Percentiles rank a stretch among this genome's conserved stretches.
Evolutionary conservation across 2,329 filamentous ascomycete genomes (phyloP).

Genomic region (Neonectria faginata): DNA sequence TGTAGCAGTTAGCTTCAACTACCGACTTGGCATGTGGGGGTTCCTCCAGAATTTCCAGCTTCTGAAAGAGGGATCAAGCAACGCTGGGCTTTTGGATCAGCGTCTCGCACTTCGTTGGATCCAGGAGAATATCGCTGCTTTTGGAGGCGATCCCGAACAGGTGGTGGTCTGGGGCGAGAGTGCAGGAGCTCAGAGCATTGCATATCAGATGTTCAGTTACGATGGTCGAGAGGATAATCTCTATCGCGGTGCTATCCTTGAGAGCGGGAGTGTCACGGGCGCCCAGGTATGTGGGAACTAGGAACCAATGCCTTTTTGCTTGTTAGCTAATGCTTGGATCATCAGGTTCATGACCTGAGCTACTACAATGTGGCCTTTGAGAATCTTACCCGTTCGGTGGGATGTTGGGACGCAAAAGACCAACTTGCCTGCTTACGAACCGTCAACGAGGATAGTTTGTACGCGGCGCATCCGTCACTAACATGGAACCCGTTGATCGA

Average conservation of each 20-base stretch:
- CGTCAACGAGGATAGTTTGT: slow-evolving; percentile 49
- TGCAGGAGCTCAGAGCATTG: slow-evolving; percentile 55
- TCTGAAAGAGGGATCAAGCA: slow-evolving; percentile 56
- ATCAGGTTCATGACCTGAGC: slow-evolving; percentile 41
- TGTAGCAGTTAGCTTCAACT: slow-evolving; percentile 66
- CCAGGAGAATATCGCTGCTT: slow-evolving; percentile 64
- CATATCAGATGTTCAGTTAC: slow-evolving; percentile 65
- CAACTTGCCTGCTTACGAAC: slow-evolving; percentile 53
- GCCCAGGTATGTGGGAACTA: slow-evolving; percentile 30
- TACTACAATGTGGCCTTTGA: slow-evolving; percentile 45
- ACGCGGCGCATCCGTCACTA: slow-evolving; percentile 50
- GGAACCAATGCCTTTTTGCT: neutral
- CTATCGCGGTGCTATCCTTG: slow-evolving; percentile 65
- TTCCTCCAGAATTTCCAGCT: slow-evolving; percentile 63
- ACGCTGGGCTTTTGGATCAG: slow-evolving; percentile 64
- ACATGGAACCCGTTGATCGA: slow-evolving; percentile 60
- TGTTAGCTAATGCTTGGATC: neutral
- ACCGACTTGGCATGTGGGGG: slow-evolving; percentile 64
- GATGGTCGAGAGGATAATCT: slow-evolving; percentile 66
- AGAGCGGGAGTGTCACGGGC: slow-evolving; percentile 58
- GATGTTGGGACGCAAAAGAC: slow-evolving; percentile 50
- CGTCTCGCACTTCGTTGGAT: slow-evolving; percentile 63
- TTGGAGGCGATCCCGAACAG: slow-evolving; percentile 60
- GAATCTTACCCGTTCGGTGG: slow-evolving; percentile 42
- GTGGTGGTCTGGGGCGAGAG: slow-evolving; percentile 64